These are phyloP conservation scores for Cutaneotrichosporon sp. DNA, from an alignment of 1,284 basidiomycete species.

Conservation along the genomic window DNA sequence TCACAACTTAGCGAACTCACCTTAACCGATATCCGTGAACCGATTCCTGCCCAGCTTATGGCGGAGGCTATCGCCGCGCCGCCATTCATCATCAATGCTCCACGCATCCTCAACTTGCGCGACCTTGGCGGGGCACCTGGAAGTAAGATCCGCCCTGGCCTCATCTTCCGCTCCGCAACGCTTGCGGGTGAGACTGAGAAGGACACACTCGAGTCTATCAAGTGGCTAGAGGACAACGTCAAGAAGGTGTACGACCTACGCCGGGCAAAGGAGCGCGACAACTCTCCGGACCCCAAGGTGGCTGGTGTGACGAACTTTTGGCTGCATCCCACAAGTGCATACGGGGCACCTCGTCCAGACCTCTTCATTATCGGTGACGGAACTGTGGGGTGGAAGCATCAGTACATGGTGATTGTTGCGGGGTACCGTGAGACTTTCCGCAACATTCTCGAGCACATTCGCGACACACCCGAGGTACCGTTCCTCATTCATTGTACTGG, in stretches of 20 bases:
- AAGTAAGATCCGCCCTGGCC: conserved; percentile 1
- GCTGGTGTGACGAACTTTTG: conserved; percentile 7
- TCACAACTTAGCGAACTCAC: conserved; percentile 4
- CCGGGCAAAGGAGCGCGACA: conserved; percentile 1
- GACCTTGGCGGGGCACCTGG: conserved; percentile 12
- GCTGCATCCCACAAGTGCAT: not conserved
- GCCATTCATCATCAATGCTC: conserved; percentile 7
- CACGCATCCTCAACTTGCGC: conserved; percentile 11
- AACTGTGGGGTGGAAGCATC: conserved; percentile 4
- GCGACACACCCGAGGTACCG: conserved; percentile 6
- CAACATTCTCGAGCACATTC: conserved; percentile 12
- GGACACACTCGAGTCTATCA: conserved; percentile 1
- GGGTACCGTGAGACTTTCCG: conserved; percentile 9
- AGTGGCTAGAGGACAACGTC: conserved; percentile 10
- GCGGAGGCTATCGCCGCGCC: not conserved
- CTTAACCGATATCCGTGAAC: not conserved
- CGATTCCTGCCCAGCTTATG: conserved; percentile 2
- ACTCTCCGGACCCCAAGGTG: conserved; percentile 6
- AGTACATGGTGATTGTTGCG: conserved; percentile 5
- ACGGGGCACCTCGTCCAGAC: conserved; percentile 2
- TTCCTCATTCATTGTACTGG: conserved; percentile 19
- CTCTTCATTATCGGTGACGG: conserved; percentile 12
- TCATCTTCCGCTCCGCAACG: conserved; percentile 8
- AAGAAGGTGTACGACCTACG: conserved; percentile 11
- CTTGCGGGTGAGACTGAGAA: conserved; percentile 1